Conservation (phyloP, 306 rosid species). For the Purshia tridentata region DNA sequence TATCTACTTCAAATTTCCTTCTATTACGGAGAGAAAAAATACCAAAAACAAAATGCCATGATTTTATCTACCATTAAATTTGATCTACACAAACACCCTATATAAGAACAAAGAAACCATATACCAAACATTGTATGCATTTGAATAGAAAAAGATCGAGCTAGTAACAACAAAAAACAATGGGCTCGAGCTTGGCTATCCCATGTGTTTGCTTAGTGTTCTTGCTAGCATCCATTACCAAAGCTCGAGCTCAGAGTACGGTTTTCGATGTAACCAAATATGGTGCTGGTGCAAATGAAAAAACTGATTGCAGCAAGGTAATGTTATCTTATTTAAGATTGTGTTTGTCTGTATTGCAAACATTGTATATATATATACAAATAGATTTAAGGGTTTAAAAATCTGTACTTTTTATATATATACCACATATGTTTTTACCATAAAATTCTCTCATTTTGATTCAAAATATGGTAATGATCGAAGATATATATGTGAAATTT, state of each 20-base stretch:
- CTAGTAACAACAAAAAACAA: neutral
- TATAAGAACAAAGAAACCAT: neutral
- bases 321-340: too few species aligned
- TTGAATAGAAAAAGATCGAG: neutral
- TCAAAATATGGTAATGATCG: neutral
- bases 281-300: conserved; percentile 29
- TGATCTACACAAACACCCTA: neutral
- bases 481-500: neutral
- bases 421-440: too few species aligned
- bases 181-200: conserved; percentile 11
- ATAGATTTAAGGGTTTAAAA: too few species aligned
- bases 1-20: too few species aligned
- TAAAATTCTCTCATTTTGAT: too few species aligned
- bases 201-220: conserved; percentile 9
- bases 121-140: neutral
- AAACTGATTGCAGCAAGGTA: conserved; percentile 33
- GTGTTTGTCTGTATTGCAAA: too few species aligned
- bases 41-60: neutral
- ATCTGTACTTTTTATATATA: too few species aligned
- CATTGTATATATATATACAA: too few species aligned
- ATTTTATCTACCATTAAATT: neutral
- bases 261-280: conserved; percentile 17
- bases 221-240: neutral
- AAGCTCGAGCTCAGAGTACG: neutral
- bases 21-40: neutral